Base-by-base conservation (phyloP, 805 yeast genomes). In the Candida vaughaniae region DNA sequence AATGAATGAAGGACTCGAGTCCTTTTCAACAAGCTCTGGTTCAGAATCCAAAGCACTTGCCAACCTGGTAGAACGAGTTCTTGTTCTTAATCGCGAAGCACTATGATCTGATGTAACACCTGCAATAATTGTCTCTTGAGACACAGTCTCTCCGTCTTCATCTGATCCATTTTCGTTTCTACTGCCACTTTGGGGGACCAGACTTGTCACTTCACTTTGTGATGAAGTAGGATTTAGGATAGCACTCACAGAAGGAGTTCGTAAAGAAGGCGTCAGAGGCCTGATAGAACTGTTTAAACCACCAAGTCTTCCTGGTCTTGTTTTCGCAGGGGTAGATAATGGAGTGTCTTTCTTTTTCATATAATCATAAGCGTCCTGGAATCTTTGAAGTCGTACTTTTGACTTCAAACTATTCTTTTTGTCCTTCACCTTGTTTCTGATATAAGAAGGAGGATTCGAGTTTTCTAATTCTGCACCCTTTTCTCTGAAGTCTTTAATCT, bases 401-500 rank as follows among this genome's bases (percentile, higher is more conserved):
- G 22, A 23, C 14, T n/a, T 16, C n/a, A 7, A 5, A 3, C 15
- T 16, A 12, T 15, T 22, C 23, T 29, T 28, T 16, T 22, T 27
- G 15, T 14, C 16, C n/a, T 22, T 20, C 7, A 22, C 12, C 15
- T 29, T 35, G 23, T 35, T 35, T 16, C 25, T 28, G n/a, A 17
- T 18, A 29, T 3, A 35, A 15, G 96, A 80, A 0, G 99, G 99
- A 1, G 99, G 99, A 34, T 80, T 71, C 0, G 87, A 71, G 8
- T 67, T 55, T 47, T 72, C 54, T 29, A 72, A 59, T 45, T 43
- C 31, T 7, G 26, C 59, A 2, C 73, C 66, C 15, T 68, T 74
- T 12, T 37, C 31, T 49, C 98, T 72, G 54, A 93, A 91, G 29
- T 78, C 82, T 30, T 74, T 71, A 14, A 93, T 80, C 0, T 95